Evolutionary conservation across 164 flowering plant species (phyloP).

Genomic region (Stephania yunnanensis): DNA sequence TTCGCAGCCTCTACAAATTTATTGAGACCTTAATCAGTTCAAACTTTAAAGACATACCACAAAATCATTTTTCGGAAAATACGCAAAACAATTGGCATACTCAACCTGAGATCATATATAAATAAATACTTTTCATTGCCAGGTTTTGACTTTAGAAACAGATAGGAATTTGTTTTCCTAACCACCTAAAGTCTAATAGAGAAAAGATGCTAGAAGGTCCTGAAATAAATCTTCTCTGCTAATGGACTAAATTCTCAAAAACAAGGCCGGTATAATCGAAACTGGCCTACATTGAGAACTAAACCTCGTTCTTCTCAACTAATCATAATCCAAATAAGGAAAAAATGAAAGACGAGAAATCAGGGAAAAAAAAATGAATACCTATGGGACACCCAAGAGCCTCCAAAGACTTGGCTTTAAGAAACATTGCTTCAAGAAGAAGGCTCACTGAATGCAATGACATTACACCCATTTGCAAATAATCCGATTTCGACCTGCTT

Average conservation of each 20-base stretch:
- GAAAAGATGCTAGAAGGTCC: neutral
- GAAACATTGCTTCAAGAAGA: slow-evolving; percentile 82
- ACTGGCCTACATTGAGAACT: neutral
- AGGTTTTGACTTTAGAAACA: neutral
- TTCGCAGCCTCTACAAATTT: slow-evolving; percentile 61
- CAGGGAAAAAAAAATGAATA: slow-evolving; percentile 16
- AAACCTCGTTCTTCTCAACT: neutral
- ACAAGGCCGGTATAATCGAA: neutral
- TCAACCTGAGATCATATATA: neutral
- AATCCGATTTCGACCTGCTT: slow-evolving; percentile 48
- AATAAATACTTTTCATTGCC: neutral
- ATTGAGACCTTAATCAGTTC: neutral
- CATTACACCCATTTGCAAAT: slow-evolving; percentile 43
- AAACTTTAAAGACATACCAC: neutral
- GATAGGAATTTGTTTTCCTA: neutral
- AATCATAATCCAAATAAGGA: neutral
- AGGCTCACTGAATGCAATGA: slow-evolving; percentile 95
- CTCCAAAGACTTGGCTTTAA: slow-evolving; percentile 75
- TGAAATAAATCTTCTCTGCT: neutral
- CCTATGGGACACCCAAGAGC: slow-evolving; percentile 68
- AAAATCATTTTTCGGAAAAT: too few relatives aligned
- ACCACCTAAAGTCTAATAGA: neutral
- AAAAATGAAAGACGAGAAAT: neutral
- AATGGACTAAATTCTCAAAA: too few relatives aligned
- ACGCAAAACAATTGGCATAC: neutral